Conservation (phyloP, 2,329 filamentous ascomycete genomes). For the Alternaria viburni region DNA sequence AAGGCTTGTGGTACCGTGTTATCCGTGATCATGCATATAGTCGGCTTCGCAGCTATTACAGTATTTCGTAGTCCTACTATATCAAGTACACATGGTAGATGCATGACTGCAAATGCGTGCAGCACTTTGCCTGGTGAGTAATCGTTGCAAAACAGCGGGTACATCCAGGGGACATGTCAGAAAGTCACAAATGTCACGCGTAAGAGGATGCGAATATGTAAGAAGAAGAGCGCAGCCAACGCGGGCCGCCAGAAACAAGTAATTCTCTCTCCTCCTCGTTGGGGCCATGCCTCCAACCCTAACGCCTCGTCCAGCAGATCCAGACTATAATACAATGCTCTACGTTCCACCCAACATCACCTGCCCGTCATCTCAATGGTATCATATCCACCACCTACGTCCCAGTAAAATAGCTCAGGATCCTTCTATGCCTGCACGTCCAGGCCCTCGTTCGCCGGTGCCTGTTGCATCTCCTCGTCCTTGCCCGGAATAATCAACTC, state of each 20-base stretch:
- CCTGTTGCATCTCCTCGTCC: slow-evolving; percentile 23
- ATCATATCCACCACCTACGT: slow-evolving; percentile 18
- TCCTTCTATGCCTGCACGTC: slow-evolving; percentile 27
- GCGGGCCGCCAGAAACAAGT: slow-evolving; percentile 8
- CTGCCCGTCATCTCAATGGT: slow-evolving; percentile 13
- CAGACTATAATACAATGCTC: slow-evolving; percentile 37
- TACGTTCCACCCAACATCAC: slow-evolving; percentile 2
- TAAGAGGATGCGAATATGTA: neutral
- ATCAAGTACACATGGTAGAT: neutral
- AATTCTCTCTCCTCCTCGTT: slow-evolving; percentile 1
- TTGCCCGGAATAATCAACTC: slow-evolving; percentile 73
- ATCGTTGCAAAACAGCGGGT: neutral
- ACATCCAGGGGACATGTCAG: neutral
- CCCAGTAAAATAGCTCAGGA: neutral
- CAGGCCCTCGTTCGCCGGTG: slow-evolving; percentile 24
- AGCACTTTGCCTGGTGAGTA: neutral
- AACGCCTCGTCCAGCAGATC: slow-evolving; percentile 22
- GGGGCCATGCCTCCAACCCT: slow-evolving; percentile 8
- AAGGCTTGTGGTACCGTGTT: slow-evolving; percentile 1
- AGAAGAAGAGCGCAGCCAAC: slow-evolving; percentile 12
- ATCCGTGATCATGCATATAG: slow-evolving; percentile 1
- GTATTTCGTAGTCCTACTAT: neutral
- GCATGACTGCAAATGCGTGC: neutral
- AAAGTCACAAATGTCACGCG: neutral
- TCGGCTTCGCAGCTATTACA: neutral